phyloP scores from a whole-genome alignment of 139 green algal species.

The Nannochloris sp. region DNA sequence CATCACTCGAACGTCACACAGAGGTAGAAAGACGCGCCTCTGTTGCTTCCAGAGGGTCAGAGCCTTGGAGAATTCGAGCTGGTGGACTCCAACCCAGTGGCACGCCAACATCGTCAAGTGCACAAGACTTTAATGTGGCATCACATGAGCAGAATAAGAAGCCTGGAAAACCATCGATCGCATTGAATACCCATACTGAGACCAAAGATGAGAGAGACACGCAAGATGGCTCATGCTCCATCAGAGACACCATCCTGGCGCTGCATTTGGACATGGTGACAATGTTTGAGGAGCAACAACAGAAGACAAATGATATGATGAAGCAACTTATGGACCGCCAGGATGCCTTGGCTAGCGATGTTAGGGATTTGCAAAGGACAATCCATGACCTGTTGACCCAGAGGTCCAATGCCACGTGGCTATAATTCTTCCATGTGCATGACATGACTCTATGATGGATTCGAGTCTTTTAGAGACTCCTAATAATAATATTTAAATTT shows the following conservation, averaged over 20 bases:
- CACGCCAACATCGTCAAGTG: not conserved
- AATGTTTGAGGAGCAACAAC: conserved; percentile 28
- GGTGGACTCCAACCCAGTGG: conserved; percentile 1
- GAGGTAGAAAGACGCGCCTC: not conserved
- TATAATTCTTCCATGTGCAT: no score
- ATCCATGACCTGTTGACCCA: conserved; percentile 6
- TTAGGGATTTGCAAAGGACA: conserved; percentile 10
- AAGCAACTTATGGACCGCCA: conserved; percentile 13
- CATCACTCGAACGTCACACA: no score
- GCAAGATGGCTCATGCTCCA: not conserved
- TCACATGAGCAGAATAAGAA: no score
- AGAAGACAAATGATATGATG: conserved; percentile 8
- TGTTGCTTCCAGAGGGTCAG: not conserved
- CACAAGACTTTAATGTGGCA: no score
- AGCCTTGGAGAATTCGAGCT: conserved; percentile 1
- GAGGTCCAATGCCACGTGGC: no score
- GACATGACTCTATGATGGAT: no score
- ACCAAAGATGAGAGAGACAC: not conserved
- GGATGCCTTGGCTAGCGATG: conserved; percentile 16
- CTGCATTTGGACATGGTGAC: conserved; percentile 30
- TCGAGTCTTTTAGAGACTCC: no score
- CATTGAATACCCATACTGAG: not conserved
- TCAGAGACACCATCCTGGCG: conserved; percentile 27
- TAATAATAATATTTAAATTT: no score
- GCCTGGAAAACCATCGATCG: no score